phyloP scores from a whole-genome alignment of 1,284 basidiomycete genomes.

The Marasmius oreades region DNA sequence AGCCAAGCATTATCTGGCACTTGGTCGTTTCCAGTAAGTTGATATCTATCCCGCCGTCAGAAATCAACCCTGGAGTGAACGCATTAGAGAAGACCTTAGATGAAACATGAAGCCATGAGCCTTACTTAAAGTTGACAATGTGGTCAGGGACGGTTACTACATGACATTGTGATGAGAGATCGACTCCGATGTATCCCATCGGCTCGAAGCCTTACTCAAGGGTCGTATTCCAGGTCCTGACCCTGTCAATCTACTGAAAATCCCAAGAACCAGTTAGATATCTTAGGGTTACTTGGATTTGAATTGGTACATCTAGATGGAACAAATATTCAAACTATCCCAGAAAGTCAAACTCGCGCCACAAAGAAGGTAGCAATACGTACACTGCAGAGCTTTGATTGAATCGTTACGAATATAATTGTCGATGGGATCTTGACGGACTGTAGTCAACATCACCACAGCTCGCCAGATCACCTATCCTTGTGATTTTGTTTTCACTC shows the following conservation, averaged over 20 bases:
- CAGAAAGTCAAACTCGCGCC: neutral
- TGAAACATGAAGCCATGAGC: too few species aligned
- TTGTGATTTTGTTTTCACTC: slow-evolving; percentile 21
- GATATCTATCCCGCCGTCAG: slow-evolving; percentile 51
- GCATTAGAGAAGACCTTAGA: slow-evolving; percentile 5
- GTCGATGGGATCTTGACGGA: slow-evolving; percentile 25
- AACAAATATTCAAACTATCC: slow-evolving; percentile 61
- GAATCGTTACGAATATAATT: neutral
- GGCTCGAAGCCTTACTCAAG: too few species aligned
- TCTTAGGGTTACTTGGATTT: slow-evolving; percentile 61
- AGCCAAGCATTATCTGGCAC: slow-evolving; percentile 54
- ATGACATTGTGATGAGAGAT: slow-evolving; percentile 22
- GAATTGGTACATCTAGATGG: slow-evolving; percentile 62
- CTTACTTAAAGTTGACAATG: slow-evolving; percentile 57
- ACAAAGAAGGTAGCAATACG: neutral
- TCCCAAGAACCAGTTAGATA: slow-evolving; percentile 63
- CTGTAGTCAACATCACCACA: slow-evolving; percentile 37
- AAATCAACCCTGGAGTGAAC: slow-evolving; percentile 42
- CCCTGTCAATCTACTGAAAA: slow-evolving; percentile 49
- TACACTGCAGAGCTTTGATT: neutral
- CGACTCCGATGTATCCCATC: too few species aligned
- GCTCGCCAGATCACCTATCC: neutral
- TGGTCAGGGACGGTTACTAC: slow-evolving; percentile 72
- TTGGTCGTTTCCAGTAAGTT: slow-evolving; percentile 51
- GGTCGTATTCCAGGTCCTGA: slow-evolving; percentile 49